Conservation (phyloP, 768 basidiomycete genomes). For the Floccularia luteovirens region DNA sequence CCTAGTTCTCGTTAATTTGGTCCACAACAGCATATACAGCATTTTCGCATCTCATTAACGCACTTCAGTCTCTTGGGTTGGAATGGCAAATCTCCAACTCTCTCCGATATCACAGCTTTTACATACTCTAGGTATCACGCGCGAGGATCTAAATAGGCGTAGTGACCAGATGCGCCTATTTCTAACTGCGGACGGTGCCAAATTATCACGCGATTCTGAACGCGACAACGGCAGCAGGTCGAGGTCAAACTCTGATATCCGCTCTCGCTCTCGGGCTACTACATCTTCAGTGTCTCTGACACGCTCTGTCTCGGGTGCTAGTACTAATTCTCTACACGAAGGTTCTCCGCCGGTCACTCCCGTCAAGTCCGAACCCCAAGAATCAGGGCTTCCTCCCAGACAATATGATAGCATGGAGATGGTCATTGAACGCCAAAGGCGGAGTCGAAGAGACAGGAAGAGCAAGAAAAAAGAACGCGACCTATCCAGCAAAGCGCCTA, state of each 20-base stretch:
- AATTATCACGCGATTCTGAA: slow-evolving; percentile 36
- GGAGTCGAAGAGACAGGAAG: slow-evolving; percentile 45
- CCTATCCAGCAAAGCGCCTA: slow-evolving; percentile 18
- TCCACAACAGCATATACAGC: too few relatives aligned
- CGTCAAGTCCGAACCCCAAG: slow-evolving; percentile 55
- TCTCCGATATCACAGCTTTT: slow-evolving; percentile 74
- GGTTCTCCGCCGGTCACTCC: slow-evolving; percentile 53
- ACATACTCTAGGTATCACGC: slow-evolving; percentile 65
- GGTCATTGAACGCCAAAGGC: slow-evolving; percentile 68
- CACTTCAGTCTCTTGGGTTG: not conserved
- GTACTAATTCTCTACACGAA: slow-evolving; percentile 43
- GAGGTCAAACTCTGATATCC: slow-evolving; percentile 11
- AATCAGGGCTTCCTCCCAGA: slow-evolving; percentile 39
- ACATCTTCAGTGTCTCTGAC: slow-evolving; percentile 24
- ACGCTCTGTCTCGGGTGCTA: slow-evolving; percentile 36
- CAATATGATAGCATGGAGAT: slow-evolving; percentile 71
- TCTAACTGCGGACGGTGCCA: slow-evolving; percentile 46
- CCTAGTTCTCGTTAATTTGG: too few relatives aligned
- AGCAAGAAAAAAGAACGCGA: slow-evolving; percentile 43
- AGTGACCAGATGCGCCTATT: slow-evolving; percentile 80
- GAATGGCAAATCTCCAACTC: slow-evolving; percentile 32
- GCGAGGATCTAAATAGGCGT: slow-evolving; percentile 64
- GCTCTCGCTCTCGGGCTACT: not conserved
- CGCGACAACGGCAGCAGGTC: slow-evolving; percentile 23
- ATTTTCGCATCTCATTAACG: not conserved